Conservation (phyloP, 306 rosid species). For the Datisca glomerata region DNA sequence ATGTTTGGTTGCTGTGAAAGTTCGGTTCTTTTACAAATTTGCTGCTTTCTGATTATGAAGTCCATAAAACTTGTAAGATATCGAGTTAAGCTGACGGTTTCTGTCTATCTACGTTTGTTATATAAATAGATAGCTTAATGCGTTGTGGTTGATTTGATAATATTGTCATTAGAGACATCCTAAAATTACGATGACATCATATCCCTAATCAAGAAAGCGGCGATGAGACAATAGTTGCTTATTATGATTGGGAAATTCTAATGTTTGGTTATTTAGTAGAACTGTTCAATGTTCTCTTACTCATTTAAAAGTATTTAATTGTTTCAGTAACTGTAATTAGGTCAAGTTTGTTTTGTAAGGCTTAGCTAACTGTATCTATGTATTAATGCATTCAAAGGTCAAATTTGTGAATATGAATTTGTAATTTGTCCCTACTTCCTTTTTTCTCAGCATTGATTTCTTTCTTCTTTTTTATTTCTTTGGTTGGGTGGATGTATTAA, state of each 20-base stretch:
- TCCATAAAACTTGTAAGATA: background rate
- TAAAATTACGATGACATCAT: too few species aligned
- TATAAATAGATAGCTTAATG: background rate
- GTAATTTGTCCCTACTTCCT: background rate
- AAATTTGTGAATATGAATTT: background rate
- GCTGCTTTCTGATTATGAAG: background rate
- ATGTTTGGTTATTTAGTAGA: background rate
- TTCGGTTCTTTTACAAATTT: background rate
- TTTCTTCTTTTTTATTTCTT: too few species aligned
- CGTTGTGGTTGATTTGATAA: background rate
- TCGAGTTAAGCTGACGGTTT: background rate
- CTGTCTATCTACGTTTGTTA: too few species aligned
- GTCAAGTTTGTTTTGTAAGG: background rate
- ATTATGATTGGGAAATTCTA: background rate
- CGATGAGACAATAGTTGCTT: too few species aligned
- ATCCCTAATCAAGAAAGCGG: too few species aligned
- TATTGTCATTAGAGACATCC: background rate
- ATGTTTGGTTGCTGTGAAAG: slow-evolving; percentile 6
- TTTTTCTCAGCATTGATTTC: background rate
- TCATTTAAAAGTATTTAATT: background rate
- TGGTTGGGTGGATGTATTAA: too few species aligned
- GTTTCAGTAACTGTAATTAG: background rate
- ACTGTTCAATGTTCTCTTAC: background rate
- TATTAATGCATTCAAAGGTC: too few species aligned
- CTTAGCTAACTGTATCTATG: too few species aligned